Evolutionary conservation across 768 basidiomycete species (phyloP).

Genomic region (Phaeotremella skinneri): DNA sequence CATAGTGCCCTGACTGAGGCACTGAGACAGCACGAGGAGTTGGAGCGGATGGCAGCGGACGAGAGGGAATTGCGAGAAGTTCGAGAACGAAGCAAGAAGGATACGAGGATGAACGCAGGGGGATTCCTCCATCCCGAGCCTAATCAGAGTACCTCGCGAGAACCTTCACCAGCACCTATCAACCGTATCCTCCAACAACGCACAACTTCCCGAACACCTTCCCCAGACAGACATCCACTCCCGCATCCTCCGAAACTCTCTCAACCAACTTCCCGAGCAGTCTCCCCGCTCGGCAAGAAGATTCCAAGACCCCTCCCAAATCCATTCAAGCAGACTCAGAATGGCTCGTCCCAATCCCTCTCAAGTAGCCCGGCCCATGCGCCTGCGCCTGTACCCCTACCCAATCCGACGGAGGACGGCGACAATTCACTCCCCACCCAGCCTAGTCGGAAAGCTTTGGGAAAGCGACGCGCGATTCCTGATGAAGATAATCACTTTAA

Average conservation of each 20-base stretch:
- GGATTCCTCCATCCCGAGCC: conserved; percentile 46
- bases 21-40: conserved; percentile 72
- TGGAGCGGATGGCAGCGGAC: conserved; percentile 64
- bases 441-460: conserved; percentile 83
- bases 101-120: conserved; percentile 60
- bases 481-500: conserved; percentile 57
- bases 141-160: conserved; percentile 44
- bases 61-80: conserved; percentile 60
- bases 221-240: conserved; percentile 57
- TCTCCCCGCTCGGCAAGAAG: conserved; percentile 32
- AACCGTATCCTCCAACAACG: conserved; percentile 5
- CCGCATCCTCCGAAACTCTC: conserved; percentile 26
- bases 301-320: conserved; percentile 39
- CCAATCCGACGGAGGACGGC: conserved; percentile 29
- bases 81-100: conserved; percentile 68
- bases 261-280: conserved; percentile 14
- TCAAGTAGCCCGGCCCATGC: conserved; percentile 2
- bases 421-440: conserved; percentile 53
- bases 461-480: conserved; percentile 67
- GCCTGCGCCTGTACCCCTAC: not conserved
- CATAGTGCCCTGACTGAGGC: conserved; percentile 70
- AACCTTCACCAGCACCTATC: conserved; percentile 41
- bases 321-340: conserved; percentile 28
- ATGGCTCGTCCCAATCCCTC: conserved; percentile 7
- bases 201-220: conserved; percentile 66